Percentiles rank a stretch among this genome's conserved stretches.
Evolutionary conservation across 192 early-diverging fungal genomes (phyloP).

Genomic region (Umbelopsis sp.): DNA sequence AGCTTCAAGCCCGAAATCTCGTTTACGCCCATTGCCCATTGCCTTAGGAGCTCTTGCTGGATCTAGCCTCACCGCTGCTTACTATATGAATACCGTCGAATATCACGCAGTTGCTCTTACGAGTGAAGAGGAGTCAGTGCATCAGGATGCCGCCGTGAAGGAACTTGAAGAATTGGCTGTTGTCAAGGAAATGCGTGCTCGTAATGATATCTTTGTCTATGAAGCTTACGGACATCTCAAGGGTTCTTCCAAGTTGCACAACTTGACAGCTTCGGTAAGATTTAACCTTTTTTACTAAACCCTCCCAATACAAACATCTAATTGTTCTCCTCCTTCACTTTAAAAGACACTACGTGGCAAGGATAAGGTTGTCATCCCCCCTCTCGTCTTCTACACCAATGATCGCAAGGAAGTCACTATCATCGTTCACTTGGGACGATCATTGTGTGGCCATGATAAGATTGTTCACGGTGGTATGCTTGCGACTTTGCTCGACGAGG

Average conservation of each 20-base stretch:
- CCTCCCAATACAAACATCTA: background rate
- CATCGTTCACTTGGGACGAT: slow-evolving; percentile 68
- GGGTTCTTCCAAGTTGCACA: slow-evolving; percentile 19
- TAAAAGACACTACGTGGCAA: slow-evolving; percentile 49
- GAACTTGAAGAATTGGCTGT: slow-evolving; percentile 11
- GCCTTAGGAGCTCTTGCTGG: slow-evolving; percentile 8
- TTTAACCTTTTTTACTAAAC: background rate
- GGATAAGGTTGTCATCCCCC: slow-evolving; percentile 52
- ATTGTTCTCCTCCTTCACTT: background rate
- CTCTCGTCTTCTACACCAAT: slow-evolving; percentile 54
- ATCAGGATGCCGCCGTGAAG: background rate
- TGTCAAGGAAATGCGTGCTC: slow-evolving; percentile 23
- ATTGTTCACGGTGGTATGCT: slow-evolving; percentile 81
- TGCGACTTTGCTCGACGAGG: slow-evolving; percentile 75
- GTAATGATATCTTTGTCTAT: slow-evolving; percentile 21
- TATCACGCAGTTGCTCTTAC: slow-evolving; percentile 5
- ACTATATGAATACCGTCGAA: slow-evolving; percentile 10
- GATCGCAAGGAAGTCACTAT: slow-evolving; percentile 45
- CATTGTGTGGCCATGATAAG: slow-evolving; percentile 74
- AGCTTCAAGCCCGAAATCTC: background rate
- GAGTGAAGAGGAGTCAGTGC: background rate
- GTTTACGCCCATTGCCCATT: slow-evolving; percentile 1
- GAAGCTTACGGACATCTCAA: slow-evolving; percentile 29
- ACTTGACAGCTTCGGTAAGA: slow-evolving; percentile 36
- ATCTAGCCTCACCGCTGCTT: slow-evolving; percentile 10